Base-by-base conservation (phyloP, 1,284 basidiomycete genomes). In the Tremellales sp. region DNA sequence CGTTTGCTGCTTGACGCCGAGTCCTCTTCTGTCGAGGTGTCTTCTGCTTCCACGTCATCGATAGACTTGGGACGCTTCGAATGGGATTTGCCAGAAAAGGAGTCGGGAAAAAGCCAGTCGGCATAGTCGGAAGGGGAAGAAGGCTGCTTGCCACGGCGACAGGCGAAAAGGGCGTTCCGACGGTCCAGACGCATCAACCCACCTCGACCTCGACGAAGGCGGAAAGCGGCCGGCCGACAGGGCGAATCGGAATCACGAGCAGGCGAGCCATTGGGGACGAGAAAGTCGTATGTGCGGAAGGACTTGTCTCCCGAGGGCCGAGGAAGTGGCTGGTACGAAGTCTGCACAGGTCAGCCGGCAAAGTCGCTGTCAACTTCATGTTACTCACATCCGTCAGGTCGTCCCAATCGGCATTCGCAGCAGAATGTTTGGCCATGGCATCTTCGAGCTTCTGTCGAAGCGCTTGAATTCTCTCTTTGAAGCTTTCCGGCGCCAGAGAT, bases 101-200 rank as follows among this genome's bases (percentile, higher is more conserved):
- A 49, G 43, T 62, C 61, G 21, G 63, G 65, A 56, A 67, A 70
- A 25, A 62, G 56, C 67, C 65, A 70, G 26, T 59, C 48, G 3
- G 53, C 43, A 17, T 59, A 49, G 13, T 53, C 55, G 19, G 36
- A 10, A 13, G 36, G 19, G 5, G 57, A 54, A 15, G 60, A 25
- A 1, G 66, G 64, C 29, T 49, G 57, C 7, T 54, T 41, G 11
- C 60, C 55, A 7, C 59, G 60, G 19, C 63, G 54, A 17, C 53
- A 21, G 12, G 58, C 48, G 27, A 52, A 49, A 6, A 57, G 63
- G 6, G 77, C 68, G 45, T 77, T 72, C 12, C 85, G 81, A 40
- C 91, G 81, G 72, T 96, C 92, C 6, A 96, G 63, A 54, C 83
- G 76, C n/a, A 84, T 69, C 25, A 87, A 80, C 3, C 92, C 90